These are phyloP conservation scores for Leucosporidium yakuticum DNA, from an alignment of 768 basidiomycete genomes.

Conservation along the genomic window DNA sequence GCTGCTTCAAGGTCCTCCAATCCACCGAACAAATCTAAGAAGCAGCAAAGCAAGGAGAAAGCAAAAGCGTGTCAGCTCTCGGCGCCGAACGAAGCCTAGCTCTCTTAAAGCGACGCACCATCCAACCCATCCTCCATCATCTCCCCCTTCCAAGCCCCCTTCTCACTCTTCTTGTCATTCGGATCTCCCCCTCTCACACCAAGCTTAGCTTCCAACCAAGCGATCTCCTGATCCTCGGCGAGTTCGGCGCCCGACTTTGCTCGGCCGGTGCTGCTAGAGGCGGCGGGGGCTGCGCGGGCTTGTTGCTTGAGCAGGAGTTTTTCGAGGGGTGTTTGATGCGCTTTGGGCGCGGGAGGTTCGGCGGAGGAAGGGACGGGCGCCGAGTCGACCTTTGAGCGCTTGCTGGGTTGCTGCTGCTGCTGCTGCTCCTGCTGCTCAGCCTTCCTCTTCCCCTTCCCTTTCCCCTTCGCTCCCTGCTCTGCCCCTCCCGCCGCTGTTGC, in stretches of 20 bases:
- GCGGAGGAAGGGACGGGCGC: neutral
- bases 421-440: neutral
- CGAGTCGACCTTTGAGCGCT: slow-evolving; percentile 13
- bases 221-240: slow-evolving; percentile 79
- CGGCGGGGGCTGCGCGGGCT: slow-evolving; percentile 2
- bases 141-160: slow-evolving; percentile 42
- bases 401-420: slow-evolving; percentile 6
- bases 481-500: slow-evolving; percentile 1
- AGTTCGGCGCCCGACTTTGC: slow-evolving; percentile 43
- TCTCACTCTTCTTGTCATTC: slow-evolving; percentile 44
- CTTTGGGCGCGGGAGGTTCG: neutral
- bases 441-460: neutral
- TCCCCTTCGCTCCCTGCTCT: neutral
- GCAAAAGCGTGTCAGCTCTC: slow-evolving; percentile 19
- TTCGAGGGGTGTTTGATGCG: slow-evolving; percentile 34
- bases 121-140: slow-evolving; percentile 73
- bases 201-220: slow-evolving; percentile 71
- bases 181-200: slow-evolving; percentile 48
- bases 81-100: neutral
- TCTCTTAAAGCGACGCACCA: slow-evolving; percentile 49
- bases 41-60: slow-evolving; percentile 1
- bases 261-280: slow-evolving; percentile 3
- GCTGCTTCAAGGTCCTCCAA: slow-evolving; percentile 44
- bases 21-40: slow-evolving; percentile 58
- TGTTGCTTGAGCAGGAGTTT: slow-evolving; percentile 28